These are phyloP conservation scores for Moesziomyces antarcticus DNA, from an alignment of 1,284 basidiomycete genomes.

Conservation along the genomic window DNA sequence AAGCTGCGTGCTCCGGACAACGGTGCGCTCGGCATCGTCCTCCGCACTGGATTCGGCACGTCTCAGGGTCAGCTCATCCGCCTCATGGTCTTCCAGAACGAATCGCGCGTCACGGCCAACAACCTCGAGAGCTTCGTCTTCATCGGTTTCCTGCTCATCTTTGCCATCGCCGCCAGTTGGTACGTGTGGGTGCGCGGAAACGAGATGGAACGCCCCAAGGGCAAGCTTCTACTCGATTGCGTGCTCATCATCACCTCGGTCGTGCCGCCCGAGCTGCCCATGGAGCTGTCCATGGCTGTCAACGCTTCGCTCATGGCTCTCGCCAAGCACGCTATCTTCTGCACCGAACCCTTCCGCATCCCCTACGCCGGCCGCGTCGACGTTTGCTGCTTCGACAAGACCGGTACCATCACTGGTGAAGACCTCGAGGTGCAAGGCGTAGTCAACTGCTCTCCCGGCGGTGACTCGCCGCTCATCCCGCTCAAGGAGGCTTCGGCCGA, in stretches of 20 bases:
- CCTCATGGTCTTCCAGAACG: slow-evolving; percentile 68
- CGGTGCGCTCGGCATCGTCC: slow-evolving; percentile 61
- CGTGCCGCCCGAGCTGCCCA: slow-evolving; percentile 66
- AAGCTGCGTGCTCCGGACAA: slow-evolving; percentile 61
- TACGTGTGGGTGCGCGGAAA: slow-evolving; percentile 65
- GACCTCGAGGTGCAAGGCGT: slow-evolving; percentile 66
- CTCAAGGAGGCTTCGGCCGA: slow-evolving; percentile 81
- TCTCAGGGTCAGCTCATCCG: slow-evolving; percentile 67
- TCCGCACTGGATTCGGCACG: slow-evolving; percentile 67
- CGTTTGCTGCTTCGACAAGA: slow-evolving; percentile 68
- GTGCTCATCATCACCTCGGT: slow-evolving; percentile 68
- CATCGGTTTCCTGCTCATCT: slow-evolving; percentile 66
- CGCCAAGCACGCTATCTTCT: slow-evolving; percentile 77
- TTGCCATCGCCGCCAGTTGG: slow-evolving; percentile 64
- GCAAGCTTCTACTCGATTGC: slow-evolving; percentile 66
- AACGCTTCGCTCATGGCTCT: slow-evolving; percentile 76
- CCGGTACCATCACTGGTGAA: slow-evolving; percentile 67
- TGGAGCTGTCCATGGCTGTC: slow-evolving; percentile 68
- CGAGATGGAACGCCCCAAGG: slow-evolving; percentile 65
- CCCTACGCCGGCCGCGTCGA: slow-evolving; percentile 67
- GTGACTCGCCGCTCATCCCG: slow-evolving; percentile 73
- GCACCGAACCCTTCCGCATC: slow-evolving; percentile 68
- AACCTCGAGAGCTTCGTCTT: slow-evolving; percentile 67
- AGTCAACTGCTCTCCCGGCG: slow-evolving; percentile 48
- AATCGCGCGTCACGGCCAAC: slow-evolving; percentile 65